Evolutionary conservation across 2,329 filamentous ascomycete genomes (phyloP), one percentile per base, ranked within the genome.

Genomic region (Ceratocystis papillata): DNA sequence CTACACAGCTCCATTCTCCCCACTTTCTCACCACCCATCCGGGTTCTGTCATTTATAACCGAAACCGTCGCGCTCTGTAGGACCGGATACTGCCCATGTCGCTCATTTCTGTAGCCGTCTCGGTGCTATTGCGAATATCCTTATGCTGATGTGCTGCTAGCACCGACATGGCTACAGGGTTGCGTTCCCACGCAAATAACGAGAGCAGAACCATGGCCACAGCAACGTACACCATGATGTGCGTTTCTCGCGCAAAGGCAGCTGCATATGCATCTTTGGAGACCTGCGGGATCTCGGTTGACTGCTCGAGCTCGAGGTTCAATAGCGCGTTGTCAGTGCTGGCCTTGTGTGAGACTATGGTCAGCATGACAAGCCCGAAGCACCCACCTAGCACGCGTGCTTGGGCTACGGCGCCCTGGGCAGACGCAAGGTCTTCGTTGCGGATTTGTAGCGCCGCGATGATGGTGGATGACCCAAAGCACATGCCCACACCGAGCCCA

Each of bases 401-500:
- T 72, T 87, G 83, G 0, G 83, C 81, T 8, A 85, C 77, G 3
- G 82, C 79, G 0, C 83, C 84, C 69, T 86, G 82, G 0, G 81
- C 82, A 1, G 82, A 80, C 0, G 83, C 83, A 62, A 83, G 75
- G 65, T 83, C 79, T 20, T 77, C 74, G 0, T 80, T 77, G 2
- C 76, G 74, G 60, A 83, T 77, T 60, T 69, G 62, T 15, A 84
- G 76, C 59, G 80, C 80, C 1, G 81, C 82, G 70, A 84, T 79
- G 67, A 86, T 82, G 0, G 82, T 84, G 6, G 79, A 79, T 1
- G 80, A 78, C 0, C 80, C 81, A 68, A 84, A 81, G 8, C 79
- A 81, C 17, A 86, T 76, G 0, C 83, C 83, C 17, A 85, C 81
- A 0, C 83, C 83, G 0, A 85, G 73, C 0, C 83, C 83, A 37